phyloP scores from a whole-genome alignment of 306 rosid species.

The Lathyrus oleraceus region DNA sequence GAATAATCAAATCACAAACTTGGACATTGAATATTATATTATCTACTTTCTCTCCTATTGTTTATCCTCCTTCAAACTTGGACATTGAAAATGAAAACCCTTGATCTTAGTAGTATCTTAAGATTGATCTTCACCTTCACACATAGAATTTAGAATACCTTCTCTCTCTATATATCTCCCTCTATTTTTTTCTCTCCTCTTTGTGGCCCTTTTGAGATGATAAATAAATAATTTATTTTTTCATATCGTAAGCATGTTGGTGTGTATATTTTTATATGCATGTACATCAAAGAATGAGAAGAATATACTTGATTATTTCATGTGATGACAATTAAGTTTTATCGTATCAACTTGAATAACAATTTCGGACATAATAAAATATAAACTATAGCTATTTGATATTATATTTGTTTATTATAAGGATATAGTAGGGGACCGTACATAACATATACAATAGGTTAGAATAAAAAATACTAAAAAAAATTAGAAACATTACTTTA shows the following conservation, averaged over 20 bases:
- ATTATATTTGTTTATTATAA: constrained; percentile 26
- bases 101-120: constrained; percentile 24
- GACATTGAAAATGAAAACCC: constrained; percentile 18
- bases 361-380: constrained; percentile 16
- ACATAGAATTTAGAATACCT: constrained; percentile 28
- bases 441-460: not conserved
- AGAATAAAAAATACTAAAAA: not conserved
- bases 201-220: constrained; percentile 36
- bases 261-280: constrained; percentile 43
- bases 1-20: constrained; percentile 17
- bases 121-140: constrained; percentile 42
- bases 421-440: constrained; percentile 25
- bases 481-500: constrained; percentile 35
- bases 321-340: constrained; percentile 48
- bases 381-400: constrained; percentile 14
- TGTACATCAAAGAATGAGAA: constrained; percentile 44
- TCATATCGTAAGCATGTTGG: constrained; percentile 41
- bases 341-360: constrained; percentile 39
- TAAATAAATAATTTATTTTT: constrained; percentile 37
- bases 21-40: constrained; percentile 28
- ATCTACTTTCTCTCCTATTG: constrained; percentile 19
- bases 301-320: constrained; percentile 50
- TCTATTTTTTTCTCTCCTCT: not conserved
- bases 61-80: constrained; percentile 32
- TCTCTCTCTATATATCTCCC: constrained; percentile 1